Conservation (phyloP, 129 eudicot genomes). For the Ambrosia trifida region DNA sequence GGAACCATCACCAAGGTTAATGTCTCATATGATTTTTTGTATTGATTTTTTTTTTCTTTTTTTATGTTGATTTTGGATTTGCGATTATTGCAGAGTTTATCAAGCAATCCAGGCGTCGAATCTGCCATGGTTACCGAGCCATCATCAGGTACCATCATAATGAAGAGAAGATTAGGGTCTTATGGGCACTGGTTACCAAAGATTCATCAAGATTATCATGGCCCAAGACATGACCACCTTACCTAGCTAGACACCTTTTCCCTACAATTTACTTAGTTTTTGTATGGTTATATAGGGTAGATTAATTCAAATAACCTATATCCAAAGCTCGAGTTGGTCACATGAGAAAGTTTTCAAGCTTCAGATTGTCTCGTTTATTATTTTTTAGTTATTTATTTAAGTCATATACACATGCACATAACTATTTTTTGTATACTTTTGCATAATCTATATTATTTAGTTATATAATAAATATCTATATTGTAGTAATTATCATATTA, state of each 20-base stretch:
- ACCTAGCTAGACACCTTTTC: slow-evolving; percentile 52
- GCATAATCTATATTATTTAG: no score
- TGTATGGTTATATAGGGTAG: not conserved
- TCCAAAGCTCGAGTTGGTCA: no score
- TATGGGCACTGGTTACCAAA: slow-evolving; percentile 58
- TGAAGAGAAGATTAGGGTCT: slow-evolving; percentile 42
- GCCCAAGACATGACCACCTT: slow-evolving; percentile 49
- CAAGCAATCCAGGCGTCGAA: slow-evolving; percentile 1
- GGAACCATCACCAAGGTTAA: slow-evolving; percentile 37
- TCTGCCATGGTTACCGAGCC: slow-evolving; percentile 19
- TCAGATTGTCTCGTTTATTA: not conserved
- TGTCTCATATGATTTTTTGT: slow-evolving; percentile 18
- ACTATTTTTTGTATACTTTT: no score
- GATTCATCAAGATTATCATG: slow-evolving; percentile 73
- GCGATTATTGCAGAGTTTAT: slow-evolving; percentile 16
- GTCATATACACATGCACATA: no score
- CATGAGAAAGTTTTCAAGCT: no score
- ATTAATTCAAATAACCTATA: not conserved
- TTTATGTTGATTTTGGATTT: not conserved
- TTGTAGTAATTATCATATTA: no score
- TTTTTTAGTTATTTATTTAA: no score
- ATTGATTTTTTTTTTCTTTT: slow-evolving; percentile 2
- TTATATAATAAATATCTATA: no score
- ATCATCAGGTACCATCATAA: slow-evolving; percentile 47
- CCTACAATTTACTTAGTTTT: not conserved